Percentiles rank a stretch among this genome's conserved stretches.
phyloP scores from a whole-genome alignment of 2,329 filamentous ascomycete species.

The Colletotrichum phormii region DNA sequence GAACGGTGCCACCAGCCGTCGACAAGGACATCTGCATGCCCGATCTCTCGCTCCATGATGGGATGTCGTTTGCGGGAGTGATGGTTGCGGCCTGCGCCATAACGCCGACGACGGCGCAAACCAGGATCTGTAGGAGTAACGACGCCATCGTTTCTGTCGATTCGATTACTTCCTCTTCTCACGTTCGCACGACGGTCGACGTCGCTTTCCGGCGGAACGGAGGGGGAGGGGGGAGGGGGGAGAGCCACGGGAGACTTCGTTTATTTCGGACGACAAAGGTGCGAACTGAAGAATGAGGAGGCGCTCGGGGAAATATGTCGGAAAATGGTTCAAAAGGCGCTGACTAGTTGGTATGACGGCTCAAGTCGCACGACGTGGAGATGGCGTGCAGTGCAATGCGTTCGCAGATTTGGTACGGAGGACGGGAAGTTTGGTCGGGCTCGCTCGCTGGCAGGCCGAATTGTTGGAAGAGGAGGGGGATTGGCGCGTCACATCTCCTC shows the following conservation, averaged over 20 bases:
- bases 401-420: constrained; percentile 7
- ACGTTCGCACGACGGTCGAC: constrained; percentile 48
- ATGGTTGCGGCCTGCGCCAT: constrained; percentile 49
- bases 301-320: neutral
- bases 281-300: neutral
- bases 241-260: neutral
- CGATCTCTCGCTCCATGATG: constrained; percentile 52
- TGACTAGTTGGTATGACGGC: constrained; percentile 2
- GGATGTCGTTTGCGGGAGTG: constrained; percentile 46
- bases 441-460: constrained; percentile 18
- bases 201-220: constrained; percentile 44
- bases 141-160: constrained; percentile 45
- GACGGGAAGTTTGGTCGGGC: neutral
- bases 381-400: constrained; percentile 22
- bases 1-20: constrained; percentile 39
- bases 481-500: constrained; percentile 43
- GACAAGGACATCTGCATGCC: constrained; percentile 55
- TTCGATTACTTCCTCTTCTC: constrained; percentile 13
- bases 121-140: constrained; percentile 44
- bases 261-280: constrained; percentile 8
- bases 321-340: constrained; percentile 3
- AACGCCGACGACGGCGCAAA: constrained; percentile 46
- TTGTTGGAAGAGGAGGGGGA: constrained; percentile 33
- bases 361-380: constrained; percentile 3
- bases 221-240: constrained; percentile 4